Evolutionary conservation across 2,329 filamentous ascomycete species (phyloP), one percentile per base, ranked within the genome.

Genomic region (Xylariaceae sp.): DNA sequence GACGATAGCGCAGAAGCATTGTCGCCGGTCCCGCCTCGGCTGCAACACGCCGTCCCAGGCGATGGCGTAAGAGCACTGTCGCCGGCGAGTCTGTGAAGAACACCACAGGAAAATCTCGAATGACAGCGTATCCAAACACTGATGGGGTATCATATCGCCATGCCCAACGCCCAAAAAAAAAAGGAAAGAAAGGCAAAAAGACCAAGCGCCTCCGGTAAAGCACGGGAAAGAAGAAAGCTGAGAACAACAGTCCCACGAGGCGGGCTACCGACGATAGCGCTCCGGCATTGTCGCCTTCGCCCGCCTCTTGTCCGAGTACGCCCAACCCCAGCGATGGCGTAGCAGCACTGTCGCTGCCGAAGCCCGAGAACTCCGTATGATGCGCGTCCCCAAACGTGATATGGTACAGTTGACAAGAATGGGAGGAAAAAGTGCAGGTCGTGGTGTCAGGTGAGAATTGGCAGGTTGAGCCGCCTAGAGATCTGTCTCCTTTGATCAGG

Each of bases 1-100:
- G 49, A 46, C 58, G 60, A 72, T 72, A 72, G 69, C 68, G 69
- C 60, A 64, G 48, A 56, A 61, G 64, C 68, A 73, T 72, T 73
- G 64, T 72, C 64, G 53, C 50, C 49, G 47, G 56, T 53, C 51
- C 45, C 55, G 54, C 43, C 57, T 61, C 56, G 53, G 56, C 59
- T 63, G 59, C 56, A 58, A 60, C 59, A 67, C 60, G 58, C 62
- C 61, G 53, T 56, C 63, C 62, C 61, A 57, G 58, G 58, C 59
- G 55, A 65, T 68, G 63, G 62, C 62, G 64, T 57, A 63, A 46
- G 44, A 58, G 58, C 63, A 68, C 60, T 67, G 52, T 65, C 59
- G 56, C 56, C 51, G 54, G 56, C 57, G 55, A 58, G 51, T 26
- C 24, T 26, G 24, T 26, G 24, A 26, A 29, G 16, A 16, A 16